phyloP scores from a whole-genome alignment of 2,329 filamentous ascomycete species.

The Curvularia verruculosa region DNA sequence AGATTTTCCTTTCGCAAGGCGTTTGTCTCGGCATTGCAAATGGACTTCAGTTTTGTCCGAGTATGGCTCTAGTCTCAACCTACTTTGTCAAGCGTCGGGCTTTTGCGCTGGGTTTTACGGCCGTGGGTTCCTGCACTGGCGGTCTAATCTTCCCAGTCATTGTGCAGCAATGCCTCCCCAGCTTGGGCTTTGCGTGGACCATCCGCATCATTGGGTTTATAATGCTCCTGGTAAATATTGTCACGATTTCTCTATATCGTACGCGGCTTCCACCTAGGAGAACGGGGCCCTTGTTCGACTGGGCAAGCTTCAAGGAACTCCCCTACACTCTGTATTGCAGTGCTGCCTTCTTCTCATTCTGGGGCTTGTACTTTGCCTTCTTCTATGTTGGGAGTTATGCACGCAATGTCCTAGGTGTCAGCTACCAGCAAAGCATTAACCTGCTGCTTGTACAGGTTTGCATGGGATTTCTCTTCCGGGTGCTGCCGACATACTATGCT shows the following conservation, averaged over 20 bases:
- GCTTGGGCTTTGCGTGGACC: slow-evolving; percentile 64
- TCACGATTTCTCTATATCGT: slow-evolving; percentile 46
- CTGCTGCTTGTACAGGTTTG: slow-evolving; percentile 61
- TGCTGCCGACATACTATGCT: slow-evolving; percentile 53
- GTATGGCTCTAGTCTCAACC: slow-evolving; percentile 59
- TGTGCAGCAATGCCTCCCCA: slow-evolving; percentile 39
- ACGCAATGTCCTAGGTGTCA: slow-evolving; percentile 55
- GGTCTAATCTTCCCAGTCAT: slow-evolving; percentile 44
- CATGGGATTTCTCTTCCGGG: slow-evolving; percentile 58
- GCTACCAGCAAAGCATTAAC: slow-evolving; percentile 58
- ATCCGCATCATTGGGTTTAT: slow-evolving; percentile 67
- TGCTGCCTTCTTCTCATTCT: slow-evolving; percentile 47
- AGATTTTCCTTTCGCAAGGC: slow-evolving; percentile 56
- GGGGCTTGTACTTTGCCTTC: slow-evolving; percentile 53
- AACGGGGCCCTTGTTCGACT: slow-evolving; percentile 51
- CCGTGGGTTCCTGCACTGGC: slow-evolving; percentile 37
- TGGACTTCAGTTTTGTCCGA: slow-evolving; percentile 61
- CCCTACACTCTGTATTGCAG: slow-evolving; percentile 48
- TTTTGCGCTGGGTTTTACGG: slow-evolving; percentile 39
- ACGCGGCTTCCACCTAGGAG: slow-evolving; percentile 50
- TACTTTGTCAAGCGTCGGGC: slow-evolving; percentile 41
- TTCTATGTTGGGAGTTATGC: slow-evolving; percentile 54
- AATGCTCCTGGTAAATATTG: slow-evolving; percentile 53
- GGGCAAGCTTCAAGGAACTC: slow-evolving; percentile 50
- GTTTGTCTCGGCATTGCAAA: slow-evolving; percentile 61